These are phyloP conservation scores for Plasmodium malariae DNA, from an alignment of 169 alveolate species.

Conservation along the genomic window DNA sequence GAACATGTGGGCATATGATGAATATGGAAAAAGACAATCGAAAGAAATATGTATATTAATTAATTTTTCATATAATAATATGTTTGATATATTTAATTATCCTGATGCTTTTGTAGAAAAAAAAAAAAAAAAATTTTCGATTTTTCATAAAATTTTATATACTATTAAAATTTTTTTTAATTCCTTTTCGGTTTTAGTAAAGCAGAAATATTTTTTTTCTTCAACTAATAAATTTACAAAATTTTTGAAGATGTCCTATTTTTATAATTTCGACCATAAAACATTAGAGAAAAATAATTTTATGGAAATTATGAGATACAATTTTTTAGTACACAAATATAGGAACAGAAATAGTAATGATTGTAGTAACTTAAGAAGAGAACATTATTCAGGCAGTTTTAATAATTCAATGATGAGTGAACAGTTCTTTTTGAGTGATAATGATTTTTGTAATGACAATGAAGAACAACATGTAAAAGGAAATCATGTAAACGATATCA, in stretches of 20 bases:
- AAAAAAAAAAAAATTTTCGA: conserved; percentile 29
- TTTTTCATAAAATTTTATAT: conserved; percentile 47
- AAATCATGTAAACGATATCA: no score
- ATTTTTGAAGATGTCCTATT: conserved; percentile 29
- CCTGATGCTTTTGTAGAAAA: conserved; percentile 37
- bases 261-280: conserved; percentile 12
- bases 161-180: conserved; percentile 40
- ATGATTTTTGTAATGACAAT: no score
- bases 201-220: conserved; percentile 54
- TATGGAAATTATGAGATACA: not conserved
- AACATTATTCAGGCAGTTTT: no score
- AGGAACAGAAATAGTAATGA: conserved; percentile 2
- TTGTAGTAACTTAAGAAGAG: no score
- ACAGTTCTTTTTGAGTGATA: no score
- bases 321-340: not conserved
- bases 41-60: conserved; percentile 69
- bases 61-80: conserved; percentile 72
- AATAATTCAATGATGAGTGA: no score
- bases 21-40: conserved; percentile 48
- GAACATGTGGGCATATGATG: conserved; percentile 19
- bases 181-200: conserved; percentile 61
- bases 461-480: no score
- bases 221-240: conserved; percentile 27
- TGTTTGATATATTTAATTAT: conserved; percentile 75
- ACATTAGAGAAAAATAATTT: not conserved